These are phyloP conservation scores for Diddensiella transvaalensis DNA, from an alignment of 805 yeast species.

Conservation along the genomic window DNA sequence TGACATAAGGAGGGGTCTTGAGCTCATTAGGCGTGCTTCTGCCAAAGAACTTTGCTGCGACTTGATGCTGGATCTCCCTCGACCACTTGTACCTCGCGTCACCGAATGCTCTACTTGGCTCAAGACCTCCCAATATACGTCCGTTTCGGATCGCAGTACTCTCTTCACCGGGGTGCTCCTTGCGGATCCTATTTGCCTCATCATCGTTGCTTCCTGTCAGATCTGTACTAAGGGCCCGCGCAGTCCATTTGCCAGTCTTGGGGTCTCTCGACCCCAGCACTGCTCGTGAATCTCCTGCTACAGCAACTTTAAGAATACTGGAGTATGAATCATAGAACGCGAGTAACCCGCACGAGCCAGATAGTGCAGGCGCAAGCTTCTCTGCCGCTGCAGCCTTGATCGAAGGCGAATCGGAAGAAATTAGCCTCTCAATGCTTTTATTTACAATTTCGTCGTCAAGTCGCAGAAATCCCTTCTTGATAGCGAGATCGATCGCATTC, in stretches of 20 bases:
- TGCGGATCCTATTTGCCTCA: slow-evolving; percentile 76
- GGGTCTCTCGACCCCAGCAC: slow-evolving; percentile 56
- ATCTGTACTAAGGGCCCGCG: slow-evolving; percentile 78
- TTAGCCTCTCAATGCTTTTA: slow-evolving; percentile 63
- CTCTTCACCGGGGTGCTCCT: slow-evolving; percentile 91
- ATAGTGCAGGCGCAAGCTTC: slow-evolving; percentile 82
- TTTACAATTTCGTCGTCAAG: slow-evolving; percentile 85
- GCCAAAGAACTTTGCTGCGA: slow-evolving; percentile 77
- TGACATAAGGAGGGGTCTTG: slow-evolving; percentile 92
- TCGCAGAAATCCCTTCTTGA: slow-evolving; percentile 72
- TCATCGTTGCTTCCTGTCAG: slow-evolving; percentile 91
- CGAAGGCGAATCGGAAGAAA: slow-evolving; percentile 40
- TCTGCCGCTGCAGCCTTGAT: slow-evolving; percentile 57
- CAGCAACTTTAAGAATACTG: slow-evolving; percentile 77
- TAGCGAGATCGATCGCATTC: slow-evolving; percentile 72
- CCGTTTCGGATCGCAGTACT: slow-evolving; percentile 74
- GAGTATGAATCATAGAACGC: slow-evolving; percentile 80
- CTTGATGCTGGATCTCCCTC: slow-evolving; percentile 63
- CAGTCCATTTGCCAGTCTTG: slow-evolving; percentile 75
- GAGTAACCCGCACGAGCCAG: slow-evolving; percentile 91
- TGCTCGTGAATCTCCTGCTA: slow-evolving; percentile 95
- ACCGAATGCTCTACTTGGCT: slow-evolving; percentile 96
- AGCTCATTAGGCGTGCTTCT: slow-evolving; percentile 62
- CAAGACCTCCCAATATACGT: slow-evolving; percentile 86
- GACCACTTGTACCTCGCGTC: slow-evolving; percentile 92